These are phyloP conservation scores for Kondoa subrosea DNA, from an alignment of 768 basidiomycete genomes.

Conservation along the genomic window DNA sequence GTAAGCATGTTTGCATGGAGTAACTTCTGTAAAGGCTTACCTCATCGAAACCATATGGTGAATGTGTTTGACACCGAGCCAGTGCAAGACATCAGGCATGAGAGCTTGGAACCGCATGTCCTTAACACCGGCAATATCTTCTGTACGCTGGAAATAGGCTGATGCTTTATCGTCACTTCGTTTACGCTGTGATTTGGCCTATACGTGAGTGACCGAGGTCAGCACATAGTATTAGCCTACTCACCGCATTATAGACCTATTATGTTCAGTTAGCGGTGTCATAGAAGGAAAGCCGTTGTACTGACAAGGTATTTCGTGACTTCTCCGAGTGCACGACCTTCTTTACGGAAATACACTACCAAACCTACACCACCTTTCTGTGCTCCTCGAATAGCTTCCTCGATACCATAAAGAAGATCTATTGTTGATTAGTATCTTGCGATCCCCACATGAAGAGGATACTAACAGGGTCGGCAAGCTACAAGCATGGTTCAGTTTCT, in stretches of 20 bases:
- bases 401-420: conserved; percentile 53
- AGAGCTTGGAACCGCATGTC: conserved; percentile 87
- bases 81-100: conserved; percentile 93
- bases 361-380: conserved; percentile 77
- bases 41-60: conserved; percentile 52
- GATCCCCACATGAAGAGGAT: neutral
- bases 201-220: too few species aligned
- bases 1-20: neutral
- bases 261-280: too few species aligned
- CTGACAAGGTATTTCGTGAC: conserved; percentile 28
- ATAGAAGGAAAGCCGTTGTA: neutral
- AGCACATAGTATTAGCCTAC: too few species aligned
- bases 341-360: conserved; percentile 86
- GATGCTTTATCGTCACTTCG: conserved; percentile 82
- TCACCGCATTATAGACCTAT: conserved; percentile 94
- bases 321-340: conserved; percentile 81
- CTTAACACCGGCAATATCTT: conserved; percentile 30
- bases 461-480: neutral
- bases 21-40: conserved; percentile 19
- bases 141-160: conserved; percentile 65
- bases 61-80: conserved; percentile 80
- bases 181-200: too few species aligned
- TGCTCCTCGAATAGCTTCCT: conserved; percentile 72
- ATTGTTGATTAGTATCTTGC: conserved; percentile 9
- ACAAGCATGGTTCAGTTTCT: conserved; percentile 20